A percentile compares a stretch with the other conserved stretches of the same genome.
Evolutionary conservation across 768 basidiomycete genomes (phyloP).

Genomic region (Rhizopogon salebrosus): DNA sequence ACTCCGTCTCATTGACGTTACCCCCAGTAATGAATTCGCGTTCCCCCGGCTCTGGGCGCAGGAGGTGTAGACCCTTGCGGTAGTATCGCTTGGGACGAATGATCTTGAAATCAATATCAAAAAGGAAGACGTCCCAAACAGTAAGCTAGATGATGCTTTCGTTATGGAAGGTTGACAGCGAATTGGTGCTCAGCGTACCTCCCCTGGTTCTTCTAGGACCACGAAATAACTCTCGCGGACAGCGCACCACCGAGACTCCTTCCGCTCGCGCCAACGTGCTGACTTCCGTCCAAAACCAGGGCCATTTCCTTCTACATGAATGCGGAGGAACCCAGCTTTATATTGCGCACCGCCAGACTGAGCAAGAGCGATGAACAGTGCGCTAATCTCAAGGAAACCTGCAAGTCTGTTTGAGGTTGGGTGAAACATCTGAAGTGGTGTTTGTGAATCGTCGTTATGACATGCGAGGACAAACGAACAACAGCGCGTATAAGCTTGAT

Average conservation of each 20-base stretch:
- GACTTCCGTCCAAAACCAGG: constrained; percentile 64
- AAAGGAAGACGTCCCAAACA: constrained; percentile 91
- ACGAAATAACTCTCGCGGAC: constrained; percentile 91
- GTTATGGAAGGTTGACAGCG: neutral
- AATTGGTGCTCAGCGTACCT: constrained; percentile 41
- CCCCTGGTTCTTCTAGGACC: constrained; percentile 79
- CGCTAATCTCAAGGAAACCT: constrained; percentile 88
- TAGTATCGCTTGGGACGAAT: constrained; percentile 88
- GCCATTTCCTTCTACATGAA: constrained; percentile 48
- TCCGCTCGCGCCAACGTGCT: constrained; percentile 50
- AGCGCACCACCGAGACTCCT: constrained; percentile 82
- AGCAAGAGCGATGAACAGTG: constrained; percentile 78
- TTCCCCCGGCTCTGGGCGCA: constrained; percentile 35
- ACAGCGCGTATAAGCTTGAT: constrained; percentile 85
- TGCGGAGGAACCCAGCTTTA: constrained; percentile 81
- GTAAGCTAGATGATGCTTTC: constrained; percentile 41
- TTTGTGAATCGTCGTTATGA: constrained; percentile 5
- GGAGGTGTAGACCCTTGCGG: constrained; percentile 73
- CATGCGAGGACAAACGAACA: constrained; percentile 38
- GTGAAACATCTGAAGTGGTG: constrained; percentile 77
- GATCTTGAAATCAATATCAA: constrained; percentile 86
- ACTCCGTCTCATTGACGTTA: constrained; percentile 11
- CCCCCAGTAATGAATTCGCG: constrained; percentile 18
- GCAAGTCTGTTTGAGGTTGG: constrained; percentile 86
- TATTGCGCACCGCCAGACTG: constrained; percentile 80